Percentiles rank a stretch among this genome's conserved stretches.
phyloP scores from a whole-genome alignment of 371 early-diverging fungal species.

The Mucor irregularis region DNA sequence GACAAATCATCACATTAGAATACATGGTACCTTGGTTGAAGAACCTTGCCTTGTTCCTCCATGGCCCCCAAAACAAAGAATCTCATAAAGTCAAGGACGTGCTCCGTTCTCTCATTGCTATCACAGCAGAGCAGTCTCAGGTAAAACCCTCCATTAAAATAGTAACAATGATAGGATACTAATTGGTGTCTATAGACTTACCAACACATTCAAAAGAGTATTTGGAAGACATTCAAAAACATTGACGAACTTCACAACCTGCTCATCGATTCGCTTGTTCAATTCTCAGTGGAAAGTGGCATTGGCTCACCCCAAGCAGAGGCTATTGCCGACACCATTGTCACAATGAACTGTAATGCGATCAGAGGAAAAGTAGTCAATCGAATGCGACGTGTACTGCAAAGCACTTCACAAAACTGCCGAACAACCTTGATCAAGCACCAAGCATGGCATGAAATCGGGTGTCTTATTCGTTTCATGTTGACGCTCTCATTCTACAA shows the following conservation, averaged over 20 bases:
- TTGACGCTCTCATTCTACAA: constrained; percentile 86
- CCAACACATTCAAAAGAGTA: constrained; percentile 72
- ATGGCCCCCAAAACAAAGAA: constrained; percentile 12
- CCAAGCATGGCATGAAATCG: constrained; percentile 82
- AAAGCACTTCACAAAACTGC: constrained; percentile 65
- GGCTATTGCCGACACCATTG: constrained; percentile 77
- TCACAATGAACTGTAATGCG: constrained; percentile 72
- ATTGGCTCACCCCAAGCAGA: constrained; percentile 78
- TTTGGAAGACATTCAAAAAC: constrained; percentile 76
- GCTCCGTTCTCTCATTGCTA: constrained; percentile 69
- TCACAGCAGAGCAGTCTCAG: constrained; percentile 73
- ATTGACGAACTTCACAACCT: constrained; percentile 77
- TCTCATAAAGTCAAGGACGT: constrained; percentile 66
- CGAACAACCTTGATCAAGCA: constrained; percentile 69
- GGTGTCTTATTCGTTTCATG: constrained; percentile 77
- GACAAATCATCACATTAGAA: constrained; percentile 78
- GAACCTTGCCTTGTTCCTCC: constrained; percentile 65
- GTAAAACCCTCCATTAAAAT: constrained; percentile 27
- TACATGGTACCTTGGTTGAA: constrained; percentile 88
- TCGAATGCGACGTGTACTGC: constrained; percentile 70
- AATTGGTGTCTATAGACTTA: constrained; percentile 48
- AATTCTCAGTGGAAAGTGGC: constrained; percentile 76
- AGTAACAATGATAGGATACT: background rate
- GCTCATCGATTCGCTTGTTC: constrained; percentile 74
- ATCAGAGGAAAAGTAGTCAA: constrained; percentile 76